phyloP scores from a whole-genome alignment of 768 basidiomycete species.

The Leccinum boreale region DNA sequence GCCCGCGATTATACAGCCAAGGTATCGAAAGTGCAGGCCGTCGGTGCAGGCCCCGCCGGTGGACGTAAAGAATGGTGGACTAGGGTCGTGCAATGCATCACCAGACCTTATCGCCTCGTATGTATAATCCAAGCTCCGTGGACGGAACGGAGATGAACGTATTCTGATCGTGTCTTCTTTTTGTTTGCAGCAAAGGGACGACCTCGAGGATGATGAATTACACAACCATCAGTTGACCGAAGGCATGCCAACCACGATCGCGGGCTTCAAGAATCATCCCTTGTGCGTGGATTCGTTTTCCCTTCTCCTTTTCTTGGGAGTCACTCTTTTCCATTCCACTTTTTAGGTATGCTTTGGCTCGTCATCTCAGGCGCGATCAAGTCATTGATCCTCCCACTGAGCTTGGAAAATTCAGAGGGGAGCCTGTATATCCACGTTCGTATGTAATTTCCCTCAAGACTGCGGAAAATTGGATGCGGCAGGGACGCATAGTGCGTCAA shows the following conservation, averaged over 20 bases:
- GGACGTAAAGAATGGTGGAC: constrained; percentile 87
- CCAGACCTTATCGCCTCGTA: constrained; percentile 81
- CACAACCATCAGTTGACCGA: constrained; percentile 73
- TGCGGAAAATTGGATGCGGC: constrained; percentile 92
- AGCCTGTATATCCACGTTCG: constrained; percentile 84
- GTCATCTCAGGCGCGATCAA: constrained; percentile 87
- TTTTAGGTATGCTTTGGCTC: constrained; percentile 72
- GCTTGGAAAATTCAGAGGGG: constrained; percentile 89
- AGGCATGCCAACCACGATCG: constrained; percentile 88
- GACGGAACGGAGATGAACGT: constrained; percentile 16
- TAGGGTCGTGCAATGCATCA: constrained; percentile 55
- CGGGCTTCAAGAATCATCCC: constrained; percentile 95
- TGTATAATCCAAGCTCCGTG: constrained; percentile 26
- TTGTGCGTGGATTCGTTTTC: constrained; percentile 42
- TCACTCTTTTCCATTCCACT: constrained; percentile 2
- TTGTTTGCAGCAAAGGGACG: constrained; percentile 74
- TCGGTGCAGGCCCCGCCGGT: constrained; percentile 44
- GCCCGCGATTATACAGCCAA: constrained; percentile 77
- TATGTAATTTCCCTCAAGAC: constrained; percentile 85
- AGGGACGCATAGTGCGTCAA: constrained; percentile 67
- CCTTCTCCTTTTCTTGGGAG: constrained; percentile 4
- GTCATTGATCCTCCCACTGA: constrained; percentile 78
- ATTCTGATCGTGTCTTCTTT: constrained; percentile 6
- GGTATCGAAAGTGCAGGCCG: constrained; percentile 74
- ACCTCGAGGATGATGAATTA: constrained; percentile 89